phyloP scores from a whole-genome alignment of 495 filamentous ascomycete genomes.

The Lepraria neglecta region DNA sequence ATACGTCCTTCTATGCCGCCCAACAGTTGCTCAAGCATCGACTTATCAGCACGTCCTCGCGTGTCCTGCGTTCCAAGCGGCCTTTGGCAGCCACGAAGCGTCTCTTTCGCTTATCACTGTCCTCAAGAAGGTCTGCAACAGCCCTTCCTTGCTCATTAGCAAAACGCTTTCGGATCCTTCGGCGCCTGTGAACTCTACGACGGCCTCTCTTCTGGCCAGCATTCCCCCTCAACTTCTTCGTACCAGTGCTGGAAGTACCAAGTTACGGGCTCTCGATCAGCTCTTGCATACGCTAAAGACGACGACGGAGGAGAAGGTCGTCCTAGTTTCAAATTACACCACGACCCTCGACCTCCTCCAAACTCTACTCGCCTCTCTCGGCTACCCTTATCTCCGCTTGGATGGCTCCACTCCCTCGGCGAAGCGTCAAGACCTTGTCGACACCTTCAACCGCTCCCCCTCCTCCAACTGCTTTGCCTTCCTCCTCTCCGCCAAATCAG shows the following conservation, averaged over 20 bases:
- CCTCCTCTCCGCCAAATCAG: slow-evolving; percentile 71
- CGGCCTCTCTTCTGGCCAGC: slow-evolving; percentile 47
- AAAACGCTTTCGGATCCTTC: slow-evolving; percentile 35
- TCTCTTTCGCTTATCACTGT: slow-evolving; percentile 70
- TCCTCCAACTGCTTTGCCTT: slow-evolving; percentile 61
- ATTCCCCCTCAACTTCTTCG: slow-evolving; percentile 55
- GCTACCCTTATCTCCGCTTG: slow-evolving; percentile 61
- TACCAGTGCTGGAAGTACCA: slow-evolving; percentile 56
- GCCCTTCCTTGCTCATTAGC: slow-evolving; percentile 56
- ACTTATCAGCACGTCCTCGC: slow-evolving; percentile 65
- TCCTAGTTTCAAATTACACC: slow-evolving; percentile 79
- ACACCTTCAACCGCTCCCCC: slow-evolving; percentile 64
- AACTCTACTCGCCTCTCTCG: slow-evolving; percentile 55
- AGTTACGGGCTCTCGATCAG: slow-evolving; percentile 65
- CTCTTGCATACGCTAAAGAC: slow-evolving; percentile 57
- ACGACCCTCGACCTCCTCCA: slow-evolving; percentile 66
- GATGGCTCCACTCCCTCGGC: slow-evolving; percentile 64
- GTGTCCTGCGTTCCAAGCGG: slow-evolving; percentile 61
- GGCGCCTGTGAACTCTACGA: slow-evolving; percentile 37
- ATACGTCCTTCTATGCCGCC: slow-evolving; percentile 69
- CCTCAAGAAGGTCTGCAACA: slow-evolving; percentile 79
- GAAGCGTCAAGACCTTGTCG: slow-evolving; percentile 68
- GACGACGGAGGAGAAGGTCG: slow-evolving; percentile 64
- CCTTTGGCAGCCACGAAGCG: slow-evolving; percentile 60
- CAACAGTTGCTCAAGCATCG: slow-evolving; percentile 59